phyloP scores from a whole-genome alignment of 352 stramenopile species.

The Phytophthora macrochlamydospora region DNA sequence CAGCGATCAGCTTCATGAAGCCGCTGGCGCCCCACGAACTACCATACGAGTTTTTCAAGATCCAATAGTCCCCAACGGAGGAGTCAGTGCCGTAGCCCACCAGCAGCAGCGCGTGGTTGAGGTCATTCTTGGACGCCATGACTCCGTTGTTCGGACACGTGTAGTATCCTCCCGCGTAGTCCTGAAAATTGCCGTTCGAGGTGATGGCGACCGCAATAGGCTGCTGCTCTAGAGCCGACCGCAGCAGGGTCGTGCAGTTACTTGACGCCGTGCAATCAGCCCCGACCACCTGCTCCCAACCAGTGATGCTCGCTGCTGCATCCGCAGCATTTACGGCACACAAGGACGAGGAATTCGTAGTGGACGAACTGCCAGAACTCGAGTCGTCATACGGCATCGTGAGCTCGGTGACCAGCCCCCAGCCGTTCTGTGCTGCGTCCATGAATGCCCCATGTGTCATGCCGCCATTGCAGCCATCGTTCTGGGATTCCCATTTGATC shows the following conservation, averaged over 20 bases:
- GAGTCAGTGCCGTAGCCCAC: constrained; percentile 76
- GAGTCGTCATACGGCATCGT: constrained; percentile 79
- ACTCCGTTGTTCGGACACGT: constrained; percentile 70
- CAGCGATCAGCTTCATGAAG: constrained; percentile 68
- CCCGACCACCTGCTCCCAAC: constrained; percentile 71
- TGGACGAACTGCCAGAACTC: constrained; percentile 27
- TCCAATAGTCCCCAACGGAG: constrained; percentile 75
- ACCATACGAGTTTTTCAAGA: constrained; percentile 86
- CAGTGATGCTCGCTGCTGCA: constrained; percentile 70
- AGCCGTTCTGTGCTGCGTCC: constrained; percentile 67
- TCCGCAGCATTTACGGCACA: constrained; percentile 46
- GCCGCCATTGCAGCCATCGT: constrained; percentile 77
- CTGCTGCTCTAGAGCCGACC: constrained; percentile 58
- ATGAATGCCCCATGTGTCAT: constrained; percentile 87
- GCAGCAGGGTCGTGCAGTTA: constrained; percentile 62
- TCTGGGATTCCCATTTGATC: constrained; percentile 81
- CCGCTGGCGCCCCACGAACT: constrained; percentile 66
- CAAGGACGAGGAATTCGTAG: constrained; percentile 31
- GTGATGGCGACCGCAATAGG: constrained; percentile 82
- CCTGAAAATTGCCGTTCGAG: constrained; percentile 70
- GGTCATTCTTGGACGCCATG: constrained; percentile 67
- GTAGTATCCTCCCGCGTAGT: constrained; percentile 76
- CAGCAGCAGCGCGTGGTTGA: constrained; percentile 81
- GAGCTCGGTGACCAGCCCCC: constrained; percentile 70
- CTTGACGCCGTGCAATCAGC: constrained; percentile 57